Evolutionary conservation across 1,284 basidiomycete species (phyloP).

Genomic region (Cryptococcus floricola): DNA sequence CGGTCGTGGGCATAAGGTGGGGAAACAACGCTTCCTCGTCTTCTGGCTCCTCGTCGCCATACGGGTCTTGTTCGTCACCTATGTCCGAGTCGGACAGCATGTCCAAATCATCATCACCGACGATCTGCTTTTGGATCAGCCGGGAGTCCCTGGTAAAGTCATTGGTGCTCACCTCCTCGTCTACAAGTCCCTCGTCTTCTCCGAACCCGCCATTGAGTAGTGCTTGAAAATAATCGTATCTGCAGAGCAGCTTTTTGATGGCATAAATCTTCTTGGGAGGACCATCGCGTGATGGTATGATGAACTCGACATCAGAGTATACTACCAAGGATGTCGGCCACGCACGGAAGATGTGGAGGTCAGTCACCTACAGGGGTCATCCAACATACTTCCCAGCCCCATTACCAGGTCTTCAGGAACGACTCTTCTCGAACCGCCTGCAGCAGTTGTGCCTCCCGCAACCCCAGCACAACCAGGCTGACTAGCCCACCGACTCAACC

Average conservation of each 20-base stretch:
- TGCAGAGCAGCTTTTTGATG: conserved; percentile 61
- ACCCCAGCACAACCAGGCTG: conserved; percentile 40
- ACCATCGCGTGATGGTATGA: conserved; percentile 48
- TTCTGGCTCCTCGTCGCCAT: not conserved
- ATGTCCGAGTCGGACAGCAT: conserved; percentile 45
- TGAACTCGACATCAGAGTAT: conserved; percentile 77
- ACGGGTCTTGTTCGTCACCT: conserved; percentile 29
- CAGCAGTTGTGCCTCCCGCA: conserved; percentile 39
- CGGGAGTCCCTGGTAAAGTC: not conserved
- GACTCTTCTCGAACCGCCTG: conserved; percentile 37
- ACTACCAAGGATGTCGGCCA: conserved; percentile 39
- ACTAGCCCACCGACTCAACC: conserved; percentile 38
- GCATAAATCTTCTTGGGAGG: conserved; percentile 50
- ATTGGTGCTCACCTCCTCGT: conserved; percentile 20
- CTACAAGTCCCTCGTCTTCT: conserved; percentile 30
- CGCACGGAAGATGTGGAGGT: not conserved
- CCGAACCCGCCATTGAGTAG: conserved; percentile 46
- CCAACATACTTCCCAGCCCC: conserved; percentile 67
- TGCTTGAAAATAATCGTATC: conserved; percentile 68
- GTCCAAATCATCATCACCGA: conserved; percentile 30
- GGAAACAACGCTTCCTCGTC: not conserved
- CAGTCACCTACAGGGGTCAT: conserved; percentile 56
- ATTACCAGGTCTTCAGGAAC: conserved; percentile 47
- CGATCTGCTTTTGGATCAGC: not conserved
- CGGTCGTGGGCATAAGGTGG: not conserved